Evolutionary conservation across 1,139 yeast genomes (phyloP).

Genomic region (Pichia sp.): DNA sequence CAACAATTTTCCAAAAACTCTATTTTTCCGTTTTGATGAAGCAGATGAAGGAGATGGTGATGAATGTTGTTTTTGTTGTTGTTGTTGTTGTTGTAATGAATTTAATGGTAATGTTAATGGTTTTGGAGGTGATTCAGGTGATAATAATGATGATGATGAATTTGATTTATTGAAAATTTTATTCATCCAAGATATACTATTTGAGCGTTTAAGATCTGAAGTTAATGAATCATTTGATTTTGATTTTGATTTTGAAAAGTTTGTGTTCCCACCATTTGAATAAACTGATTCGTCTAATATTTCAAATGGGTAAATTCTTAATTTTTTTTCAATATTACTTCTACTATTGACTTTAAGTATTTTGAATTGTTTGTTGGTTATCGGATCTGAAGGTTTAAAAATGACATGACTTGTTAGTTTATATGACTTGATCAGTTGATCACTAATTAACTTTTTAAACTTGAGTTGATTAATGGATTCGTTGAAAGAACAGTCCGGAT

Average conservation of each 20-base stretch:
- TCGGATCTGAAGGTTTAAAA: conserved; percentile 44
- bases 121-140: neutral
- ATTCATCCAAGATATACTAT: conserved; percentile 8
- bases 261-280: conserved; percentile 2
- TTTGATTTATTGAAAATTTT: conserved; percentile 9
- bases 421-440: conserved; percentile 16
- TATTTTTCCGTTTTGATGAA: neutral
- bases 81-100: too few relatives aligned
- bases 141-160: neutral
- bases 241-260: neutral
- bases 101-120: too few relatives aligned
- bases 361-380: conserved; percentile 44
- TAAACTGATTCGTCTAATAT: conserved; percentile 73
- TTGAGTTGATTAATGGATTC: conserved; percentile 2
- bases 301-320: conserved; percentile 59
- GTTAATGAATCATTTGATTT: conserved; percentile 1
- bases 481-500: conserved; percentile 3
- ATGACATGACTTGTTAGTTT: conserved; percentile 17
- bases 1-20: neutral
- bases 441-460: conserved; percentile 9
- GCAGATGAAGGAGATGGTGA: neutral
- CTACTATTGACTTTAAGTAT: conserved; percentile 34
- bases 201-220: neutral
- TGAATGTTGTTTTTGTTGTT: too few relatives aligned
- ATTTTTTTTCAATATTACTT: conserved; percentile 25